Conservation (phyloP, 2,329 filamentous ascomycete species). For the Colletotrichum spaethianum region DNA sequence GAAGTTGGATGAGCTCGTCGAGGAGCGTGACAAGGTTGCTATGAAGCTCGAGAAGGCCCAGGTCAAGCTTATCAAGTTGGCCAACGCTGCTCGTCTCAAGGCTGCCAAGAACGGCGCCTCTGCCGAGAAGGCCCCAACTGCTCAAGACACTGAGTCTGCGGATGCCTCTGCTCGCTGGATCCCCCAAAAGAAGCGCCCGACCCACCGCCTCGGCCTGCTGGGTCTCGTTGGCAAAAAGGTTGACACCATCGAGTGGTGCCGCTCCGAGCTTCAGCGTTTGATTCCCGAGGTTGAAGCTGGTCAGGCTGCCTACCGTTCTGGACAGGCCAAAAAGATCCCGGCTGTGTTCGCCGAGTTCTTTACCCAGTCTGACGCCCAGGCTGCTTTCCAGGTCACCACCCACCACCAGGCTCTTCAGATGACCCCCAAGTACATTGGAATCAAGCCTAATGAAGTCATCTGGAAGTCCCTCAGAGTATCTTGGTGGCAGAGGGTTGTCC, state of each 20-base stretch:
- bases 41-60: conserved; percentile 89
- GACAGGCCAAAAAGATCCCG: conserved; percentile 76
- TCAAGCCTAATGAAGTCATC: conserved; percentile 86
- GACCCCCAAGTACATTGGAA: conserved; percentile 86
- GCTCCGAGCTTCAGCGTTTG: conserved; percentile 79
- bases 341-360: conserved; percentile 94
- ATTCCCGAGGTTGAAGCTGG: conserved; percentile 78
- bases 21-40: conserved; percentile 84
- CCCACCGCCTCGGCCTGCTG: conserved; percentile 74
- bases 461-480: conserved; percentile 88
- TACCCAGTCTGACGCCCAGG: conserved; percentile 85
- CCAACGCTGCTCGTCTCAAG: conserved; percentile 81
- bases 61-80: conserved; percentile 84
- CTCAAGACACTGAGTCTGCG: conserved; percentile 77
- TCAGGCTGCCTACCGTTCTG: conserved; percentile 76
- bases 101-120: conserved; percentile 72
- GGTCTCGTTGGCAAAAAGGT: conserved; percentile 84
- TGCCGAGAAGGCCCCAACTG: conserved; percentile 58
- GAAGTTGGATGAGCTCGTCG: conserved; percentile 84
- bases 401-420: conserved; percentile 92
- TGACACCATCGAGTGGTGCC: conserved; percentile 93
- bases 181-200: conserved; percentile 79
- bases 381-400: conserved; percentile 87
- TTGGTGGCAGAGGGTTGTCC: conserved; percentile 88
- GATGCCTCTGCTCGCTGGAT: conserved; percentile 79